These are phyloP conservation scores for Plasmodium gaboni DNA, from an alignment of 169 alveolate genomes.

Conservation along the genomic window DNA sequence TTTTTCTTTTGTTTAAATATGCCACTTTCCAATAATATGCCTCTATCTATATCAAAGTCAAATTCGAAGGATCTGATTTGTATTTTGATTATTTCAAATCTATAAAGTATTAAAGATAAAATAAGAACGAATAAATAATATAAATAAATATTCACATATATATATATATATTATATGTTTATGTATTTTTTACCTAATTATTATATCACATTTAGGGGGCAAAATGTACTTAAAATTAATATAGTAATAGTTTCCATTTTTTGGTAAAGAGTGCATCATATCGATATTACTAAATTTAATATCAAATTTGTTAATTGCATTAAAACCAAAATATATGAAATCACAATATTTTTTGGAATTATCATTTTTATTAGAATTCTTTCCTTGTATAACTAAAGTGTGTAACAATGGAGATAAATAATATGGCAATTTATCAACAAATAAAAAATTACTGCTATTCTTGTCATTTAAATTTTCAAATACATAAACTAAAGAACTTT, in stretches of 20 bases:
- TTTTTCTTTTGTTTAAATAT: slow-evolving; percentile 65
- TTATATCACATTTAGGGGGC: slow-evolving; percentile 72
- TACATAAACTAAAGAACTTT: slow-evolving; percentile 64
- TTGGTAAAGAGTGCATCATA: slow-evolving; percentile 21
- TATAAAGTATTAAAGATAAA: slow-evolving; percentile 2
- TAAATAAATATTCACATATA: background rate
- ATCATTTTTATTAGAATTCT: slow-evolving; percentile 21
- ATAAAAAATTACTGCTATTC: slow-evolving; percentile 46
- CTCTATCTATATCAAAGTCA: slow-evolving; percentile 74
- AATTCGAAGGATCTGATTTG: slow-evolving; percentile 72
- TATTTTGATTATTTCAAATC: slow-evolving; percentile 68
- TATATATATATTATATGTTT: background rate
- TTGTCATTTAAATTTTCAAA: slow-evolving; percentile 63
- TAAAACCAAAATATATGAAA: slow-evolving; percentile 58
- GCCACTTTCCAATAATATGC: slow-evolving; percentile 70
- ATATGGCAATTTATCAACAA: slow-evolving; percentile 71
- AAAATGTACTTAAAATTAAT: slow-evolving; percentile 49
- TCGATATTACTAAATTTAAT: slow-evolving; percentile 65
- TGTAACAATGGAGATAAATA: slow-evolving; percentile 64
- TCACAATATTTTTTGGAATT: slow-evolving; percentile 27
- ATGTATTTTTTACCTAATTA: slow-evolving; percentile 29
- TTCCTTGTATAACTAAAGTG: slow-evolving; percentile 66
- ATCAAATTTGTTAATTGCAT: slow-evolving; percentile 57
- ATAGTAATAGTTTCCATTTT: slow-evolving; percentile 68
- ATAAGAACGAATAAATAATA: slow-evolving; percentile 7